These are phyloP conservation scores for Boletellus ananiceps DNA, from an alignment of 768 basidiomycete species.

Conservation along the genomic window DNA sequence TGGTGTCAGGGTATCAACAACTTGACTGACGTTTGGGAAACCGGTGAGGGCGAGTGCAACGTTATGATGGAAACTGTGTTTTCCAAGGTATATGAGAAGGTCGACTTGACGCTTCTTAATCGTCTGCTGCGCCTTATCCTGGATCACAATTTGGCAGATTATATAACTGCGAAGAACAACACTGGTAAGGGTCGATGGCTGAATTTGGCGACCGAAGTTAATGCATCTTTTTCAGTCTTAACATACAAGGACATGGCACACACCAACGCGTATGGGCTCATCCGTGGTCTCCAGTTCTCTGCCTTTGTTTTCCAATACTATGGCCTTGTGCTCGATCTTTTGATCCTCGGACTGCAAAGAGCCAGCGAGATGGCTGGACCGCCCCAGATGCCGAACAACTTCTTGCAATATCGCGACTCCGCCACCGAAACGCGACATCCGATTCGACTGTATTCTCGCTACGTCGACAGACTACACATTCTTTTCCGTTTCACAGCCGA, in stretches of 20 bases:
- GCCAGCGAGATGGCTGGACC: slow-evolving; percentile 99
- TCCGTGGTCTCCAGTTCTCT: slow-evolving; percentile 96
- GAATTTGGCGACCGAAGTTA: neutral
- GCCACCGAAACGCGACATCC: slow-evolving; percentile 95
- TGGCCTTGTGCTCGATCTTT: slow-evolving; percentile 89
- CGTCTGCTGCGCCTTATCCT: slow-evolving; percentile 93
- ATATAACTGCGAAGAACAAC: slow-evolving; percentile 99
- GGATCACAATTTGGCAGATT: slow-evolving; percentile 98
- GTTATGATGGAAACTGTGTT: slow-evolving; percentile 99
- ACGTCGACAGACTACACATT: slow-evolving; percentile 92
- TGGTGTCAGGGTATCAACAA: slow-evolving; percentile 99
- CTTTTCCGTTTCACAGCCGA: slow-evolving; percentile 98
- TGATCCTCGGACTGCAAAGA: slow-evolving; percentile 95
- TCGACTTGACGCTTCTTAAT: slow-evolving; percentile 93
- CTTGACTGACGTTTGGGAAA: slow-evolving; percentile 97
- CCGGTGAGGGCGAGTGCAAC: slow-evolving; percentile 94
- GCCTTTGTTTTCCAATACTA: slow-evolving; percentile 99
- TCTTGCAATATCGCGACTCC: slow-evolving; percentile 94
- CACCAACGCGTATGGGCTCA: slow-evolving; percentile 94
- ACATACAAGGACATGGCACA: slow-evolving; percentile 99
- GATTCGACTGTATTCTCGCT: slow-evolving; percentile 96
- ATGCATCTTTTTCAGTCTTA: slow-evolving; percentile 40
- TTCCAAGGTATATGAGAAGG: slow-evolving; percentile 98
- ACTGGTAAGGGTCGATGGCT: slow-evolving; percentile 43
- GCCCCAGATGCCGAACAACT: slow-evolving; percentile 96